These are phyloP conservation scores for Boletus speciosus DNA, from an alignment of 768 basidiomycete genomes.

Conservation along the genomic window DNA sequence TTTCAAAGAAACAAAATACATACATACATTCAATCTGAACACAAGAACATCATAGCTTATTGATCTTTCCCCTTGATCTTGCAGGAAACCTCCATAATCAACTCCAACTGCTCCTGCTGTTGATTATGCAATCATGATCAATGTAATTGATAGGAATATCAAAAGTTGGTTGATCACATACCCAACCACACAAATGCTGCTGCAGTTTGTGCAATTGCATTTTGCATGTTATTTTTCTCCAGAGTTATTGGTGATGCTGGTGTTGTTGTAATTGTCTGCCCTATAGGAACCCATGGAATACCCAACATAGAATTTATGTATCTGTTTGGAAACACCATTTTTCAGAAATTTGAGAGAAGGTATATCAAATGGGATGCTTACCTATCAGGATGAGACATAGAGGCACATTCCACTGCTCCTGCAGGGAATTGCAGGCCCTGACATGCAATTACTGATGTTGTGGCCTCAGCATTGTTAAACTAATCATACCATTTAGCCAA, in stretches of 20 bases:
- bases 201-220: too few species aligned
- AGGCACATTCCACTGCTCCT: too few species aligned
- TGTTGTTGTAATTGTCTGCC: too few species aligned
- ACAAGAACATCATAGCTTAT: background rate
- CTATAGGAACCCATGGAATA: background rate
- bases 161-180: too few species aligned
- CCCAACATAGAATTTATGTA: background rate
- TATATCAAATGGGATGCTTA: background rate
- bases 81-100: background rate
- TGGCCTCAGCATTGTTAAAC: background rate
- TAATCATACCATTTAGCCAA: background rate
- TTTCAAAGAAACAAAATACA: background rate
- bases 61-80: background rate
- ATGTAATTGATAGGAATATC: too few species aligned
- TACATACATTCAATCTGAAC: conserved; percentile 1
- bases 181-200: too few species aligned
- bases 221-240: too few species aligned
- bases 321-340: too few species aligned
- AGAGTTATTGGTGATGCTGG: background rate
- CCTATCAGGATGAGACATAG: background rate
- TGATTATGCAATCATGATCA: background rate
- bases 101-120: background rate
- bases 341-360: too few species aligned
- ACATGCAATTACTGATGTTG: too few species aligned
- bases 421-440: too few species aligned